Evolutionary conservation across 306 rosid genomes (phyloP).

Genomic region (Heteromeles arbutifolia): DNA sequence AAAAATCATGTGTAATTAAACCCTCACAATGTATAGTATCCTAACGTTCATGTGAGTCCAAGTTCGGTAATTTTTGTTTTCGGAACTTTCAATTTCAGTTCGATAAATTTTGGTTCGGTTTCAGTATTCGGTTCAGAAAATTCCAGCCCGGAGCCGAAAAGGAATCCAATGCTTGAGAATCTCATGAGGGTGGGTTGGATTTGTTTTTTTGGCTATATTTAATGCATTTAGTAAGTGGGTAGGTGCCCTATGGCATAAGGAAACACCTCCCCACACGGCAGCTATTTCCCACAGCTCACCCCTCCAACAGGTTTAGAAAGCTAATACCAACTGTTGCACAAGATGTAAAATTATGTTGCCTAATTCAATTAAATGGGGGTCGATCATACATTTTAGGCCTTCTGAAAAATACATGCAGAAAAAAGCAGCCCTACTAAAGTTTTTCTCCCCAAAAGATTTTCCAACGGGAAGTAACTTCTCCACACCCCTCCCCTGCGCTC

Average conservation of each 20-base stretch:
- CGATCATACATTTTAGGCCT: background rate
- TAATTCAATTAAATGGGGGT: background rate
- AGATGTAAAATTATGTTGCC: background rate
- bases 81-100: too few species aligned
- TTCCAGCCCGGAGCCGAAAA: background rate
- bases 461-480: too few species aligned
- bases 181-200: background rate
- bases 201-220: background rate
- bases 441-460: too few species aligned
- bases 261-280: background rate
- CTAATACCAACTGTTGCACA: background rate
- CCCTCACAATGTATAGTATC: too few species aligned
- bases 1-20: background rate
- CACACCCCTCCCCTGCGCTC: too few species aligned
- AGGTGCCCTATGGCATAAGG: conserved; percentile 4
- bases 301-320: background rate
- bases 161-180: conserved; percentile 2
- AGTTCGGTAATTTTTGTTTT: too few species aligned
- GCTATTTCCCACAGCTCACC: background rate
- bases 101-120: too few species aligned
- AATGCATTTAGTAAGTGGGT: background rate
- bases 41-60: too few species aligned
- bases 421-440: background rate
- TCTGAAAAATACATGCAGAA: too few species aligned
- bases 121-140: too few species aligned